Base-by-base conservation (phyloP, 169 alveolate species). In the Cryptosporidium felis region DNA sequence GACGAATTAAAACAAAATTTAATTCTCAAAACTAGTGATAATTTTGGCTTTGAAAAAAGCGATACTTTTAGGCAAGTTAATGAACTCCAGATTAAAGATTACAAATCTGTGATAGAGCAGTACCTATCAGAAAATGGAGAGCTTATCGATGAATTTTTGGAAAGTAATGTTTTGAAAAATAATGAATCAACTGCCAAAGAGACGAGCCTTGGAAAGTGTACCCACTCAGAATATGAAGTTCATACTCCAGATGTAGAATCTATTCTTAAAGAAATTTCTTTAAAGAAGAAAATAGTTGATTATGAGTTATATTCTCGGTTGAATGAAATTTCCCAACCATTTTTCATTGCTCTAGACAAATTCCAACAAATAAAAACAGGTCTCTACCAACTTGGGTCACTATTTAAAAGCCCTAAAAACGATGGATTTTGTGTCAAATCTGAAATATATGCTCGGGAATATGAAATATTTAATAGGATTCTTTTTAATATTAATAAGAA, bases 251-350 rank as follows among this genome's bases (percentile, higher is more conserved):
- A 23, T 56, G 56, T 53, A 26, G 42, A 36, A n/a, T 9, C 46
- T 16, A 10, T 21, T 34, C 21, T 53, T 16, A 30, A 51, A 18
- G 85, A 74, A 16, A n/a, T 49, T 2, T 36, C 18, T 74, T 40
- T 38, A 16, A 53, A 32, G 34, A 53, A 21, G 42, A 56, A 38
- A 36, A 30, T 38, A 4, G 58, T 34, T n/a, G 66, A 56, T 36
- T 36, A 18, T 38, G 30, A 49, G 46, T 23, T 74, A 41, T 51
- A 49, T 53, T 2, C 28, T 21, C 62, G 56, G 10, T 21, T 74
- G 10, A 32, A 9, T 21, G 46, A 74, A 38, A 30, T 42, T 42
- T 51, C 38, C 38, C 46, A 74, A n/a, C 85, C 85, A 41, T 49
- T 51, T 23, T 36, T 74, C 23, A 30, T 42, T 21, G 32, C 63